Evolutionary conservation across 345 rosid genomes (phyloP), one percentile per base, ranked within the genome.

Genomic region (Chamaenerion angustifolium): DNA sequence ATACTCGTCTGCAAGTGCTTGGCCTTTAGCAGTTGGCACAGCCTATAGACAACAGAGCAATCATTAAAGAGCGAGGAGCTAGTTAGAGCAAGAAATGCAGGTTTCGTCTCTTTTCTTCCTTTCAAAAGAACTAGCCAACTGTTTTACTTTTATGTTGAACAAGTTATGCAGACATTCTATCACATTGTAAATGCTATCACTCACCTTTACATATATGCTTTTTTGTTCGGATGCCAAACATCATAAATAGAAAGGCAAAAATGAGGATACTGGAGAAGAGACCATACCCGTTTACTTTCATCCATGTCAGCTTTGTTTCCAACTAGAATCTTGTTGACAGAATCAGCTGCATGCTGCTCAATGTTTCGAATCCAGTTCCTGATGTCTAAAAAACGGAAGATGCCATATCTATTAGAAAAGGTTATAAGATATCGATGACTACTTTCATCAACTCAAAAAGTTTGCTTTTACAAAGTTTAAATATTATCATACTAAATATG

Each of bases 261-360:
- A 1, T 54, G 23, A 4, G 35, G 12, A n/a, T 40, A 40, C 18
- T 16, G 43, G 13, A 4, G 7, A n/a, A 17, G 14, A 6, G 27
- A 11, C n/a, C 55, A 43, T 68, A 86, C 95, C 86, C 88, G 73
- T 77, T 83, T 90, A 81, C 90, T 85, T 61, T 89, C 94, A 69
- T 85, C 95, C 95, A 89, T 89, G 62, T 89, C 95, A 53, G 97
- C 97, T 70, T 89, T 89, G 84, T 89, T 89, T 14, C 95, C 95
- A 2, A 89, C 88, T 68, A 89, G 68, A 45, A 85, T 75, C 71
- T 77, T 85, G 83, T 79, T 85, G 48, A 89, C 95, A 59, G 83
- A 83, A 63, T 89, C 94, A 14, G 97, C 83, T 46, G 95, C 94
- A 73, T 89, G 95, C 23, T 85, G 94, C 56, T 89, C 97, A 25